These are phyloP conservation scores for Sporothrix mexicana DNA, from an alignment of 2,329 filamentous ascomycete species.

Conservation along the genomic window DNA sequence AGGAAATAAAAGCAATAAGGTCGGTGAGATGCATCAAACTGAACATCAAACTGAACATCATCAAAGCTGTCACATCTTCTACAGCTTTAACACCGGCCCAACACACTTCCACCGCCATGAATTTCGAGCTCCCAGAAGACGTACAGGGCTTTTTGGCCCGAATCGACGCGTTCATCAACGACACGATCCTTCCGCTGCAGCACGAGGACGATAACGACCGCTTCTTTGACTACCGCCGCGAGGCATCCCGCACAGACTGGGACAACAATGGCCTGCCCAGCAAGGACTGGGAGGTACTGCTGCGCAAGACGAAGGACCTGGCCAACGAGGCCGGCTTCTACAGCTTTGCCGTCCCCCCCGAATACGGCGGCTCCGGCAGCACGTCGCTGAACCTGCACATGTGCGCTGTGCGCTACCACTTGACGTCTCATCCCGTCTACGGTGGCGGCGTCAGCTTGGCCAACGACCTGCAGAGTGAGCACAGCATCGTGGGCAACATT, in stretches of 20 bases:
- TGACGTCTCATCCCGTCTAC: neutral
- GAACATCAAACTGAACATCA: too few species aligned
- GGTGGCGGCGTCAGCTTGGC: constrained; percentile 1
- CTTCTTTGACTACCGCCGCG: neutral
- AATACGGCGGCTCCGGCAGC: neutral
- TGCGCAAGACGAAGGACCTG: neutral
- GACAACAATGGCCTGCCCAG: neutral
- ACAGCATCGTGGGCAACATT: constrained; percentile 13
- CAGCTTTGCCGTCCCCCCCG: neutral
- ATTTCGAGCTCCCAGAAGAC: neutral
- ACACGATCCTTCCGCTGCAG: neutral
- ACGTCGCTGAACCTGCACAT: neutral
- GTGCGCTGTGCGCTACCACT: neutral
- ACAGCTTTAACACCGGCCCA: too few species aligned
- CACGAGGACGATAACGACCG: neutral
- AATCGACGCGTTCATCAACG: neutral
- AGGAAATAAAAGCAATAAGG: too few species aligned
- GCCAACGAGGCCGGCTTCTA: neutral
- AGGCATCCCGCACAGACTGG: neutral
- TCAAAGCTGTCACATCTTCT: too few species aligned
- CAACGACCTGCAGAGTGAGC: constrained; percentile 5
- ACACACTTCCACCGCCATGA: neutral
- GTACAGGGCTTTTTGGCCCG: neutral
- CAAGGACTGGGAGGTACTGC: neutral
- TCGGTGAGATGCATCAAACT: too few species aligned